Evolutionary conservation across 1,284 basidiomycete genomes (phyloP).

Genomic region (Wallemia mellicola): DNA sequence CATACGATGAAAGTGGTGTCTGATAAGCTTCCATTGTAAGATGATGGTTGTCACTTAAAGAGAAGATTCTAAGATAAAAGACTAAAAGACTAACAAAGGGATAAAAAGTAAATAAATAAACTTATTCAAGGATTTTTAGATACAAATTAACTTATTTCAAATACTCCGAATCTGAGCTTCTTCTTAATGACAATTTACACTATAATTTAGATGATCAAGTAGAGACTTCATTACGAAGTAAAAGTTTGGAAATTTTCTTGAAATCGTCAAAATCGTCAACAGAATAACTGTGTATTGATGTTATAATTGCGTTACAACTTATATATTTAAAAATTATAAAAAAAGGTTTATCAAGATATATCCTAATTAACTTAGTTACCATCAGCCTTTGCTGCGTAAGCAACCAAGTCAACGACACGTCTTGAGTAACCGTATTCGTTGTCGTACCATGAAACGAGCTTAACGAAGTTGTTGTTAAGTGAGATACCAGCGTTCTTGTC

Average conservation of each 20-base stretch:
- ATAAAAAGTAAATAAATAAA: no score
- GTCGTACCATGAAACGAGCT: conserved; percentile 88
- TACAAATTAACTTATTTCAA: no score
- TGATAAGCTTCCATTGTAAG: background rate
- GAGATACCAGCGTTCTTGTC: conserved; percentile 80
- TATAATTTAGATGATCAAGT: no score
- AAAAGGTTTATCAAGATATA: no score
- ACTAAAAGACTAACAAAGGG: background rate
- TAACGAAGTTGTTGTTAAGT: conserved; percentile 79
- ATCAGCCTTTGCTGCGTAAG: conserved; percentile 51
- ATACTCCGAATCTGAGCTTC: no score
- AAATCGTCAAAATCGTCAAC: no score
- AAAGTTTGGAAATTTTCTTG: no score
- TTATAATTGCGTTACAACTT: background rate
- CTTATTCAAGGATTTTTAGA: no score
- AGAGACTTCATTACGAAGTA: no score
- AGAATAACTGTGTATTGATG: background rate
- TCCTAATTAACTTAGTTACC: no score
- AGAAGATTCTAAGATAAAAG: background rate
- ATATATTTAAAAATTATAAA: background rate
- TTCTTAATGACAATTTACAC: no score
- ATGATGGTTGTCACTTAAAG: no score
- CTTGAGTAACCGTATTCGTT: conserved; percentile 48
- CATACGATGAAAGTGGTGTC: background rate
- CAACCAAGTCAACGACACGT: conserved; percentile 71